Evolutionary conservation across 2,329 filamentous ascomycete genomes (phyloP), one percentile per base, ranked within the genome.

Genomic region (Cytospora piceae): DNA sequence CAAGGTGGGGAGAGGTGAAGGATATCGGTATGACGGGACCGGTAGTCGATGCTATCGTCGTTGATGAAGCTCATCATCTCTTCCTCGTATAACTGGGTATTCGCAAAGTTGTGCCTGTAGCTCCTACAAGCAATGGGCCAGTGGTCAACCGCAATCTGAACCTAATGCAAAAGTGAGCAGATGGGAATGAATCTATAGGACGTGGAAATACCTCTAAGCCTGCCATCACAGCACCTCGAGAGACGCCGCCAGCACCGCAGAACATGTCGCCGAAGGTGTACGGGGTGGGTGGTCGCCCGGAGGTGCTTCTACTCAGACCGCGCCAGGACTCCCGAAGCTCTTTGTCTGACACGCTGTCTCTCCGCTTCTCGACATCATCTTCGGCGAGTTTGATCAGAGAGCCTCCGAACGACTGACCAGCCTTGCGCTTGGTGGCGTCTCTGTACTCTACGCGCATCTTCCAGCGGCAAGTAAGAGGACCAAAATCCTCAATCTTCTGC

Each of bases 1-100:
- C 93, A 96, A 0, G 92, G 92, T 0, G 91, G 91, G 0, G 89
- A 93, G 0, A 93, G 76, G 69, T 96, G 92, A 0, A 92, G 77
- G 1, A 94, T 79, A 69, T 95, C 91, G 0, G 90, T 84, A 11
- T 39, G 22, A 15, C 27, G 49, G 29, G 57, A 49, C 3, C 79
- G 79, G 14, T 61, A 68, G 3, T 74, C 72, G 0, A 76, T 69
- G 0, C 67, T 63, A 0, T 66, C 49, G 5, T 71, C 64, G 0
- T 70, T 71, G 24, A 87, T 77, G 59, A 90, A 87, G 2, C 83
- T 74, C 39, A 81, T 77, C 0, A 85, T 76, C 0, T 82, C 76
- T 68, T 78, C 77, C 4, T 81, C 70, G 52, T 83, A 82, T 0
- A 90, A 77, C 0, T 78, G 77, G 15, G 59, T 27, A 4, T 11